Percentiles rank a stretch among this genome's conserved stretches.
phyloP scores from a whole-genome alignment of 805 yeast genomes.

The Ogataea trehaloabstinens region DNA sequence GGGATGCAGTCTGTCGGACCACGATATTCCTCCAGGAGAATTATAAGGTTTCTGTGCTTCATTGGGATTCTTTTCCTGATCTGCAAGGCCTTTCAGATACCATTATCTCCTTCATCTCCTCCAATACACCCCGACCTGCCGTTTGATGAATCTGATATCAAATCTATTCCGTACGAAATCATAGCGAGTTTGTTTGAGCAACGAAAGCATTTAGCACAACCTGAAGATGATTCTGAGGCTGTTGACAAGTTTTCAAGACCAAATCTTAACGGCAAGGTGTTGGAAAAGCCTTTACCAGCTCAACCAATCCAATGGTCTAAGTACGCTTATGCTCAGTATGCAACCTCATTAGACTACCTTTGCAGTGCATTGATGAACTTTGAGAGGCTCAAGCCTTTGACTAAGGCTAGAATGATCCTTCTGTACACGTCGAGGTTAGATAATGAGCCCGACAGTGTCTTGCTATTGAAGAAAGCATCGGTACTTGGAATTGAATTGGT shows the following conservation, averaged over 20 bases:
- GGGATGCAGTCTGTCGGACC: too few species aligned
- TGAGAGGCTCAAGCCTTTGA: conserved; percentile 32
- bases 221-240: background rate
- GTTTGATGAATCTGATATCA: conserved; percentile 16
- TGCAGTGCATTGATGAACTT: conserved; percentile 53
- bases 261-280: background rate
- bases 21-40: too few species aligned
- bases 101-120: background rate
- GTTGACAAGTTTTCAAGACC: background rate
- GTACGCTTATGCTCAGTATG: conserved; percentile 60
- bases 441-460: conserved; percentile 3
- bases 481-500: conserved; percentile 28
- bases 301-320: conserved; percentile 35
- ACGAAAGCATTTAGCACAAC: background rate
- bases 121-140: conserved; percentile 2
- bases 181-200: background rate
- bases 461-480: conserved; percentile 7
- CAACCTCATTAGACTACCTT: conserved; percentile 49
- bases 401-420: conserved; percentile 47
- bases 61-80: too few species aligned
- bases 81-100: too few species aligned
- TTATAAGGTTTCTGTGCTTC: too few species aligned
- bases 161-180: conserved; percentile 19
- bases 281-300: background rate
- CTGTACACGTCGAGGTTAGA: conserved; percentile 30